phyloP scores from a whole-genome alignment of 441 rosid species.

The Biscutella laevigata region DNA sequence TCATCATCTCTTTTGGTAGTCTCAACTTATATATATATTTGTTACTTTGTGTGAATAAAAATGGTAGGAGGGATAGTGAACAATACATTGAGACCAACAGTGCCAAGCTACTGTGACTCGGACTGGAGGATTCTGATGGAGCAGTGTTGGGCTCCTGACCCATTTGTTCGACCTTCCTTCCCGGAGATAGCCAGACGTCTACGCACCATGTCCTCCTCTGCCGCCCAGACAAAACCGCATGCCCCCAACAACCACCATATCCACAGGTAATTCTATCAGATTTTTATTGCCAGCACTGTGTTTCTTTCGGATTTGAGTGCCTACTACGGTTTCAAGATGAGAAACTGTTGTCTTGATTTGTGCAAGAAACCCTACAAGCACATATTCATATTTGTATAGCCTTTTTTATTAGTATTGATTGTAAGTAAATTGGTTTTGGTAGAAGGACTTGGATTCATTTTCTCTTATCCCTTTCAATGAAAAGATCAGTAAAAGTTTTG shows the following conservation, averaged over 20 bases:
- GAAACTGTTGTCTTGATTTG: constrained; percentile 16
- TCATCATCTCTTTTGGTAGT: constrained; percentile 4
- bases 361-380: constrained; percentile 20
- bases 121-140: constrained; percentile 72
- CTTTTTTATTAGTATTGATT: constrained; percentile 18
- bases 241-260: constrained; percentile 30
- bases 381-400: constrained; percentile 27
- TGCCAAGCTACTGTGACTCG: constrained; percentile 49
- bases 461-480: neutral
- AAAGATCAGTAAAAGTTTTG: neutral
- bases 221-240: constrained; percentile 42
- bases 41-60: constrained; percentile 2
- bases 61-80: constrained; percentile 63
- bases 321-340: constrained; percentile 16
- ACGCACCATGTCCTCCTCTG: constrained; percentile 52
- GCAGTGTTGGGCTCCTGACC: constrained; percentile 84
- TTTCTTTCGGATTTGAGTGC: constrained; percentile 13
- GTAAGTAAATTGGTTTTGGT: constrained; percentile 27
- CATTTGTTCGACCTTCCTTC: constrained; percentile 55
- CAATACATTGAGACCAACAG: constrained; percentile 59
- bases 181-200: constrained; percentile 60
- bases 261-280: constrained; percentile 23
- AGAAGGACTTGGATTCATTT: neutral
- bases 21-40: neutral
- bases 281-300: neutral